Base-by-base conservation (phyloP, 106 monocot genomes). In the Dendrobium nobile region DNA sequence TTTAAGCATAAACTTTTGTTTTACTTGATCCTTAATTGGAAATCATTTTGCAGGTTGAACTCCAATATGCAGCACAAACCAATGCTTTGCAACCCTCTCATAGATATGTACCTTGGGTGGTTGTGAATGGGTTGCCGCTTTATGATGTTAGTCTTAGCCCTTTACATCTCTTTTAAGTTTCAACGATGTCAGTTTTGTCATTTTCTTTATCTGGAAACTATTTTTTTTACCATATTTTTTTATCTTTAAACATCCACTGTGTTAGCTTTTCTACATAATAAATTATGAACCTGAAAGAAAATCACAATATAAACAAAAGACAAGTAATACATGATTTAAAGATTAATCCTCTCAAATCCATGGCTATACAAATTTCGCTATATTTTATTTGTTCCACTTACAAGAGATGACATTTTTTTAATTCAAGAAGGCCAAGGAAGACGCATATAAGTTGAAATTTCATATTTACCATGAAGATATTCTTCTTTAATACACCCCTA, bases 91-190 rank as follows among this genome's bases (percentile, higher is more conserved):
- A 88, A 41, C 92, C 92, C 1, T 79, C 88, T 56, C 90, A 87
- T 72, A 77, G 24, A 80, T 90, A 79, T 78, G 92, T 93, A 1
- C 92, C 92, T 73, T 93, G 92, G 92, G 84, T 93, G 41, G 47
- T 88, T 5, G 88, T 93, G 10, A 58, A 88, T 76, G 90, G 90
- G 9, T 58, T 85, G 56, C 88, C 92, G 28, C 88, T 93, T 72
- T 86, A 85, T 80, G 90, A 88, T 73, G 92, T 90, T 79, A 77
- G 83, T 90, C 27, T 10, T 41, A 15, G 15, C 28, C 20, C 56
- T 18, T 28, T 77, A 11, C 74, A 6, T 74, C 43, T 41, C 74
- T 43, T 20, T 74, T 7, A n/a, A 42, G 41, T 44, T 74, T 74
- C 7, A 73, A 28, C 67, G 1, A 67, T 24, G 67, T 67, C 58